A percentile compares a stretch with the other conserved stretches of the same genome.
phyloP scores from a whole-genome alignment of 208 protist species.

The Angomonas ambiguus region DNA sequence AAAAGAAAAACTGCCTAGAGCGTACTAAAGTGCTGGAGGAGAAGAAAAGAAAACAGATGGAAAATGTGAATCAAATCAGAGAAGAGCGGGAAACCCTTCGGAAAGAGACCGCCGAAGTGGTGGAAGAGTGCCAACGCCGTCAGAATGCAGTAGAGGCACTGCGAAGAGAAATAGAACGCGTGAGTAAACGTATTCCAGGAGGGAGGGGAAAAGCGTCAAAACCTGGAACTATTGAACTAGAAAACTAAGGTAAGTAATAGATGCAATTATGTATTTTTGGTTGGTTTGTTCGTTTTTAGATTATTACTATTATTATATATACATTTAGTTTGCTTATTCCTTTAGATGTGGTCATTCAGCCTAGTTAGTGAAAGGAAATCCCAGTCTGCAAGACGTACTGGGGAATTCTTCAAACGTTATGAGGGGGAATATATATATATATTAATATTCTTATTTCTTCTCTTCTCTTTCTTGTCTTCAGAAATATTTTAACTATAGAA shows the following conservation, averaged over 20 bases:
- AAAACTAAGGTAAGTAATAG: too few relatives aligned
- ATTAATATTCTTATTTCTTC: slow-evolving; percentile 1
- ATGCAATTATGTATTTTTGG: too few relatives aligned
- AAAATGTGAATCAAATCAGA: slow-evolving; percentile 50
- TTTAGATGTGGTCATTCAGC: too few relatives aligned
- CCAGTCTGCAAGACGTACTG: too few relatives aligned
- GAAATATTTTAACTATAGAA: neutral
- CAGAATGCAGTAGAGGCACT: neutral
- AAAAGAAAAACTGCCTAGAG: slow-evolving; percentile 18
- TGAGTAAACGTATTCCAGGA: neutral
- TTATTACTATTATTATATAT: slow-evolving; percentile 8
- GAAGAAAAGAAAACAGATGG: slow-evolving; percentile 54
- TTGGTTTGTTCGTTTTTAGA: slow-evolving; percentile 14
- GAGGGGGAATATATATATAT: neutral
- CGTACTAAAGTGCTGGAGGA: slow-evolving; percentile 32
- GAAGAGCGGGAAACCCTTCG: slow-evolving; percentile 31
- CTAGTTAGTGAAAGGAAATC: too few relatives aligned
- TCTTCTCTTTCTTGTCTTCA: slow-evolving; percentile 3
- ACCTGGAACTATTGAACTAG: too few relatives aligned
- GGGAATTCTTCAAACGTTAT: too few relatives aligned
- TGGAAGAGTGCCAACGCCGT: slow-evolving; percentile 32
- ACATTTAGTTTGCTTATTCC: neutral
- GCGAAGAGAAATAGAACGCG: neutral
- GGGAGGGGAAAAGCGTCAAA: neutral
- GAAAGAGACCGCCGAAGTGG: slow-evolving; percentile 15